Conservation (phyloP, 805 yeast species). For the Tanozyma kutaoensis region DNA sequence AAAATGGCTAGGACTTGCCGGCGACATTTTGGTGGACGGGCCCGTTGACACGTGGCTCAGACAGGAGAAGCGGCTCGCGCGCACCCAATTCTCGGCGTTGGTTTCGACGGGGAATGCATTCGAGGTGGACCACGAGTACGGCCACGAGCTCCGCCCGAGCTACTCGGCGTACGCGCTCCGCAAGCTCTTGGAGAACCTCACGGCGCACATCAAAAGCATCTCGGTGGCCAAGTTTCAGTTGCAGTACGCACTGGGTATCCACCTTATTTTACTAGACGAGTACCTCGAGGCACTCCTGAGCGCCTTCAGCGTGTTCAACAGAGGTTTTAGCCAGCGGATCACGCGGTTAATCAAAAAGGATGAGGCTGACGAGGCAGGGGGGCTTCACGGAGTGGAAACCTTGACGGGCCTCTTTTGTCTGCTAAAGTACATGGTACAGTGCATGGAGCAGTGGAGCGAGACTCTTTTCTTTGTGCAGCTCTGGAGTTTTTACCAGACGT, state of each 20-base stretch:
- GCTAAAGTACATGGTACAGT: constrained; percentile 13
- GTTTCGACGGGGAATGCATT: constrained; percentile 35
- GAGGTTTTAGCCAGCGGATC: neutral
- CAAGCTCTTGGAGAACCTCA: constrained; percentile 43
- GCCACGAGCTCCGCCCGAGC: constrained; percentile 32
- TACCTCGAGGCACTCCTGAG: constrained; percentile 23
- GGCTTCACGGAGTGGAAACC: constrained; percentile 11
- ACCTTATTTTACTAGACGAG: constrained; percentile 39
- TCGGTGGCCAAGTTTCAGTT: constrained; percentile 35
- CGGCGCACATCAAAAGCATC: constrained; percentile 39
- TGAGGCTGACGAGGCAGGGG: constrained; percentile 13
- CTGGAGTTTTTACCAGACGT: constrained; percentile 18
- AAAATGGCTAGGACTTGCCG: constrained; percentile 36
- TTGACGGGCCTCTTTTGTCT: constrained; percentile 22
- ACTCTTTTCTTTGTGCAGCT: constrained; percentile 26
- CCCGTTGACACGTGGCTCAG: constrained; percentile 33
- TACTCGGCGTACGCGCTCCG: constrained; percentile 45
- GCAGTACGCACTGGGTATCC: constrained; percentile 43
- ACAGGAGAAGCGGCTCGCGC: constrained; percentile 40
- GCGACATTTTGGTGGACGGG: constrained; percentile 23
- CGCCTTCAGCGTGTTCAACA: constrained; percentile 27
- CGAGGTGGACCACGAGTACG: constrained; percentile 41
- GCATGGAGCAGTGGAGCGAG: constrained; percentile 24
- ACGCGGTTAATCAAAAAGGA: constrained; percentile 19
- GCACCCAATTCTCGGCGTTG: constrained; percentile 38